phyloP scores from a whole-genome alignment of 495 filamentous ascomycete genomes.

The Hypoxylon subgilvum region DNA sequence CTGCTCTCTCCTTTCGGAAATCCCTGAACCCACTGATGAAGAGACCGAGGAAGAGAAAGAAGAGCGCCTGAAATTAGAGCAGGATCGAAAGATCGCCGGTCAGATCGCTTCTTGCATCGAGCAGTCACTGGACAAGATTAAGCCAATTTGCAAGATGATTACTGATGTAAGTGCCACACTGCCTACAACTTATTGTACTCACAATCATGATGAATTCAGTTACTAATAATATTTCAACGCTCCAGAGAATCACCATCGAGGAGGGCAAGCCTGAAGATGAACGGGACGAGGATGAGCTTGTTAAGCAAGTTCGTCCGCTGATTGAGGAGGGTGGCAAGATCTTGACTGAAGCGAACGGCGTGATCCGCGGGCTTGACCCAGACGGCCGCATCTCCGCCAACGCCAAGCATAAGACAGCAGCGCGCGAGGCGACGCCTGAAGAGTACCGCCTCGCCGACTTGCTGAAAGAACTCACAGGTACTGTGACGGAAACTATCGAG shows the following conservation, averaged over 20 bases:
- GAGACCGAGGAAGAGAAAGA: constrained; percentile 59
- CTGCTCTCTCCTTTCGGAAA: constrained; percentile 77
- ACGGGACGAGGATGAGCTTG: constrained; percentile 87
- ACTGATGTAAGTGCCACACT: constrained; percentile 68
- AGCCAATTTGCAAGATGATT: constrained; percentile 87
- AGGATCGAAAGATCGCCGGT: constrained; percentile 75
- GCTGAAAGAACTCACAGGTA: constrained; percentile 74
- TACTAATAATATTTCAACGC: constrained; percentile 4
- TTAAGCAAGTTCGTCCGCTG: constrained; percentile 81
- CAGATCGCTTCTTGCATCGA: constrained; percentile 77
- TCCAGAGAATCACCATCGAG: constrained; percentile 75
- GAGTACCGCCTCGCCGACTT: constrained; percentile 84
- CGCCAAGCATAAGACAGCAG: constrained; percentile 79
- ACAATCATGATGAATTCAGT: neutral
- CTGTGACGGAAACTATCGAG: constrained; percentile 77
- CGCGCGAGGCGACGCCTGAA: constrained; percentile 83
- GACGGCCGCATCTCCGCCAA: constrained; percentile 85
- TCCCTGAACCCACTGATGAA: constrained; percentile 62
- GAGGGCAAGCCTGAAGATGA: constrained; percentile 87
- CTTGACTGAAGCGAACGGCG: constrained; percentile 85
- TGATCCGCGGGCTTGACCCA: constrained; percentile 88
- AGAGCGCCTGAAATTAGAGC: constrained; percentile 62
- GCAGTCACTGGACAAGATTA: constrained; percentile 80
- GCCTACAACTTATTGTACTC: neutral
- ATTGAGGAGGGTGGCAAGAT: constrained; percentile 84